These are phyloP conservation scores for Bruguiera parviflora DNA, from an alignment of 345 rosid species.

Conservation along the genomic window DNA sequence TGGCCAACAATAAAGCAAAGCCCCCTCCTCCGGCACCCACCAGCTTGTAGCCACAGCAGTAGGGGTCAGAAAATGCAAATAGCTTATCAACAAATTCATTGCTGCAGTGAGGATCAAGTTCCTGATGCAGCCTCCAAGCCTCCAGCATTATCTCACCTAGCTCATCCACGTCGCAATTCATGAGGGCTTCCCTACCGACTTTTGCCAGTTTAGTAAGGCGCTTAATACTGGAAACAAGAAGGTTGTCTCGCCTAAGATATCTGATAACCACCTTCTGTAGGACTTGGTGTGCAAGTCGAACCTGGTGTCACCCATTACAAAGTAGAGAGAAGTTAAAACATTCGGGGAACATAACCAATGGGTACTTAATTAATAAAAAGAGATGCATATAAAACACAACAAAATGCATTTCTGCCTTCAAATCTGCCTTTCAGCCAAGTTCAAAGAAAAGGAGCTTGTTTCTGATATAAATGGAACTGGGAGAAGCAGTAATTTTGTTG, in stretches of 20 bases:
- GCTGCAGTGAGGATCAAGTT: constrained; percentile 94
- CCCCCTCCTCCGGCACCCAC: constrained; percentile 99
- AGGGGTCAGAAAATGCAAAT: constrained; percentile 57
- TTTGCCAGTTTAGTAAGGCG: constrained; percentile 81
- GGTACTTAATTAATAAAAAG: too few relatives aligned
- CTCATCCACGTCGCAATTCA: constrained; percentile 76
- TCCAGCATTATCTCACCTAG: constrained; percentile 88
- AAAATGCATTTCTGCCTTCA: not conserved
- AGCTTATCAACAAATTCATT: constrained; percentile 78
- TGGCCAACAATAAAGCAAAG: constrained; percentile 69
- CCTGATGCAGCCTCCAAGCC: constrained; percentile 96
- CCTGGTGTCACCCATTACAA: constrained; percentile 38
- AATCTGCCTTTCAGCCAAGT: too few relatives aligned
- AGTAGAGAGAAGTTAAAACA: too few relatives aligned
- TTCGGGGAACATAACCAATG: too few relatives aligned
- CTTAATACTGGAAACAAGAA: constrained; percentile 74
- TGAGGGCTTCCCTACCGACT: constrained; percentile 80
- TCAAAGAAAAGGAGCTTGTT: too few relatives aligned
- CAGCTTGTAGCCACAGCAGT: constrained; percentile 88
- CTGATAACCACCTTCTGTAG: constrained; percentile 86
- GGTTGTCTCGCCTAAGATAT: constrained; percentile 79
- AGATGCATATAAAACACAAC: too few relatives aligned
- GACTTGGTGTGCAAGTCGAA: constrained; percentile 88
- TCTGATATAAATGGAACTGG: too few relatives aligned
- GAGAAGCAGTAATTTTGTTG: too few relatives aligned